Evolutionary conservation across 2,329 filamentous ascomycete genomes (phyloP).

Genomic region (Cercospora berteroae): DNA sequence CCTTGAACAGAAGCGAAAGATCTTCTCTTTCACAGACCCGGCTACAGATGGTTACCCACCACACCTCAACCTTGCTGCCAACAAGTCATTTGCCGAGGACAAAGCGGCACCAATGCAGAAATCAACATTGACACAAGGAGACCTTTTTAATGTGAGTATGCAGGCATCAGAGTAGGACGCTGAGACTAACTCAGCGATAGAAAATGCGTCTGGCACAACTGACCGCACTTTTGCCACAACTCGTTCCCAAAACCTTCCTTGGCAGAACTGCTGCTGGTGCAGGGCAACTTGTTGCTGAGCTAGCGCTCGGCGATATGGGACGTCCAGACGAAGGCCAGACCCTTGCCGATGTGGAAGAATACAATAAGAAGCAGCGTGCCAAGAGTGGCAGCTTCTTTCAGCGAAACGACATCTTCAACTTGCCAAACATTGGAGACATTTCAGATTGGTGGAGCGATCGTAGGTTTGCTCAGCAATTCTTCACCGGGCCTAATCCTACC

Average conservation of each 20-base stretch:
- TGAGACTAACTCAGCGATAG: neutral
- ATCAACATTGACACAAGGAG: conserved; percentile 10
- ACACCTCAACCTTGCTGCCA: conserved; percentile 32
- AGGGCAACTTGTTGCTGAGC: conserved; percentile 7
- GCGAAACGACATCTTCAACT: conserved; percentile 31
- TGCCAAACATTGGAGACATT: conserved; percentile 34
- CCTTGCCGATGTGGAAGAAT: conserved; percentile 18
- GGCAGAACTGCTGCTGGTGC: conserved; percentile 5
- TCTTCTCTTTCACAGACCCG: conserved; percentile 26
- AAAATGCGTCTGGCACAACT: conserved; percentile 30
- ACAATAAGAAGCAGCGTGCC: conserved; percentile 16
- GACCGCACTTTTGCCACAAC: conserved; percentile 26
- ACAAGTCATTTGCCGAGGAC: conserved; percentile 25
- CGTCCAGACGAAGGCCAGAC: conserved; percentile 19
- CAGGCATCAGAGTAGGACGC: neutral
- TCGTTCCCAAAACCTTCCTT: conserved; percentile 28
- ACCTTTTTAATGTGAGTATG: conserved; percentile 29
- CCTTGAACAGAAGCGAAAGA: conserved; percentile 22
- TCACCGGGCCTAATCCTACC: conserved; percentile 48
- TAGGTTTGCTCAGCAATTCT: conserved; percentile 48
- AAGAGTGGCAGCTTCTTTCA: conserved; percentile 14
- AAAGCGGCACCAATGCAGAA: conserved; percentile 18
- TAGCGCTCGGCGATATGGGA: conserved; percentile 19
- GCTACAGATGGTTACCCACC: conserved; percentile 32
- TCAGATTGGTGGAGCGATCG: conserved; percentile 47